Evolutionary conservation across 1,284 basidiomycete species (phyloP).

Genomic region (Heterobasidion irregulare): DNA sequence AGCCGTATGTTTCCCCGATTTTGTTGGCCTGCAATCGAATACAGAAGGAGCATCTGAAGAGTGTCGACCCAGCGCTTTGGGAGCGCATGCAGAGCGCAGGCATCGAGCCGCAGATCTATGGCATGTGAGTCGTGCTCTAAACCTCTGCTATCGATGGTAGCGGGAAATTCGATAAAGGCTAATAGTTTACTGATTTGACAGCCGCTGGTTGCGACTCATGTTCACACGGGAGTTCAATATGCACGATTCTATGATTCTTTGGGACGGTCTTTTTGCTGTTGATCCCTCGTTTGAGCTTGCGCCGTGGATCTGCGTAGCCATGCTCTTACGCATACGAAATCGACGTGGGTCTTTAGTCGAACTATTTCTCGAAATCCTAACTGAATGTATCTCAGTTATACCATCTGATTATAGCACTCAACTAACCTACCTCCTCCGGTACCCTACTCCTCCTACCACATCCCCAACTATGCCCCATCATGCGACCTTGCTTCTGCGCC

Average conservation of each 20-base stretch:
- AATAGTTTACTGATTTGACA: constrained; percentile 19
- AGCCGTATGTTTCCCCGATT: constrained; percentile 74
- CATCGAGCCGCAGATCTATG: constrained; percentile 92
- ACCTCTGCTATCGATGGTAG: background rate
- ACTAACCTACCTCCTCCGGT: constrained; percentile 76
- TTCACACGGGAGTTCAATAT: constrained; percentile 86
- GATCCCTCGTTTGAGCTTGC: constrained; percentile 67
- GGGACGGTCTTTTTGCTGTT: constrained; percentile 88
- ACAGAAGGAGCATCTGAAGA: constrained; percentile 63
- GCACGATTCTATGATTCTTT: constrained; percentile 69
- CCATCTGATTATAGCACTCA: constrained; percentile 79
- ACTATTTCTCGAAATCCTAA: too few relatives aligned
- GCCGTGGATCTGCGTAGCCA: constrained; percentile 82
- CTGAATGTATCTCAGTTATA: constrained; percentile 48
- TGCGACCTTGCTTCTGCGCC: constrained; percentile 65
- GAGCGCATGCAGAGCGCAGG: constrained; percentile 67
- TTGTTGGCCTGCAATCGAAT: constrained; percentile 74
- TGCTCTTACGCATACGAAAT: constrained; percentile 88
- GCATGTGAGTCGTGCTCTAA: constrained; percentile 57
- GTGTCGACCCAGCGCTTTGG: constrained; percentile 80
- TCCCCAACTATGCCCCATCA: constrained; percentile 36
- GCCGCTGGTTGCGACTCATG: constrained; percentile 85
- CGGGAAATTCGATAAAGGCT: constrained; percentile 7
- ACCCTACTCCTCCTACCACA: constrained; percentile 47
- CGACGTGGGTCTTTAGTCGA: constrained; percentile 43